Percentiles rank a stretch among this genome's conserved stretches.
Conservation (phyloP, 2,329 filamentous ascomycete genomes). For the Capronia americana region DNA sequence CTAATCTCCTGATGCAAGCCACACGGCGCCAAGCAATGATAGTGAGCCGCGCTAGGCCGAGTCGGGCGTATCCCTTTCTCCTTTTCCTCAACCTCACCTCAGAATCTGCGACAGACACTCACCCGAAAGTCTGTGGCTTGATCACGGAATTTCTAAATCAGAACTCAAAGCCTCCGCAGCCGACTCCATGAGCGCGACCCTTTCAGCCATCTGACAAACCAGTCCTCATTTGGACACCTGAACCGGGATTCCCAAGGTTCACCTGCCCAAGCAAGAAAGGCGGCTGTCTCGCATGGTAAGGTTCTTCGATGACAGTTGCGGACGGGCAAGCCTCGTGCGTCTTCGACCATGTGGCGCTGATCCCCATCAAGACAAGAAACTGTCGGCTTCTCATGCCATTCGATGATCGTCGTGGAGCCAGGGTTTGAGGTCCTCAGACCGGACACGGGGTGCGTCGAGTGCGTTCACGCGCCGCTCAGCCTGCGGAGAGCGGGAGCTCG, state of each 20-base stretch:
- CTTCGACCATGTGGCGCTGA: conserved; percentile 20
- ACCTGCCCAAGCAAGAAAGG: conserved; percentile 8
- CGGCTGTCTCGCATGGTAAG: not conserved
- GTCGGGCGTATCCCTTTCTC: conserved; percentile 14
- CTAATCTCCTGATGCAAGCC: conserved; percentile 21
- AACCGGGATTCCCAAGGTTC: not conserved
- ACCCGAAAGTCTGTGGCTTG: conserved; percentile 12
- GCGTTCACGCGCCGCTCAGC: not conserved
- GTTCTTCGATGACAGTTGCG: conserved; percentile 1
- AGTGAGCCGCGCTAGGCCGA: conserved; percentile 7
- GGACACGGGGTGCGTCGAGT: not conserved
- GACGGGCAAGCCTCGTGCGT: conserved; percentile 12
- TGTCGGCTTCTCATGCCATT: conserved; percentile 1
- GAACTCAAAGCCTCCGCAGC: not conserved
- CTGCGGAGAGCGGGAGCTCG: conserved; percentile 13
- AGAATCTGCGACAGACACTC: not conserved
- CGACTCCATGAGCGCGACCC: not conserved
- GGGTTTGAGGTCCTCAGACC: not conserved
- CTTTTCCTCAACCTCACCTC: conserved; percentile 21
- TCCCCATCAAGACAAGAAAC: conserved; percentile 8
- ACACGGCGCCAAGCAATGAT: conserved; percentile 15
- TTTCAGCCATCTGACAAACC: not conserved
- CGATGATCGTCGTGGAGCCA: not conserved
- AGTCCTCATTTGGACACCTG: conserved; percentile 3
- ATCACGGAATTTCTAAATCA: conserved; percentile 1